phyloP scores from a whole-genome alignment of 768 basidiomycete species.

The Lyophyllum semitale region DNA sequence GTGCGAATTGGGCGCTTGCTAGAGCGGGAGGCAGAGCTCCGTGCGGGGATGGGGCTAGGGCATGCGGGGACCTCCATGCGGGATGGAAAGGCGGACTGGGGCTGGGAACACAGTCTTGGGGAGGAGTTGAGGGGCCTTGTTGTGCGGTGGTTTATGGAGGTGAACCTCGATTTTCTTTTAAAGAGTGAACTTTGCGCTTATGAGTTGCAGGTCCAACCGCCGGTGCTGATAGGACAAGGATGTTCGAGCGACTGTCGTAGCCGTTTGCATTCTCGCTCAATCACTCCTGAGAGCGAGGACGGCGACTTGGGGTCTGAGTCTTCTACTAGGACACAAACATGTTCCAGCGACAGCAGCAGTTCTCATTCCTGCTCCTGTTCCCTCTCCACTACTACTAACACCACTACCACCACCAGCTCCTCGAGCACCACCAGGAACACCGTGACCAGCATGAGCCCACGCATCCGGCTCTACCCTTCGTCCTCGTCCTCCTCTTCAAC shows the following conservation, averaged over 20 bases:
- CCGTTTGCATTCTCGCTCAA: background rate
- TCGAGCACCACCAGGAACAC: background rate
- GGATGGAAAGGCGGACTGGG: background rate
- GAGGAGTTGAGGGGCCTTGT: constrained; percentile 32
- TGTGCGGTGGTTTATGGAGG: constrained; percentile 50
- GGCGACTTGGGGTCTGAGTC: background rate
- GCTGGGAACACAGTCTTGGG: constrained; percentile 27
- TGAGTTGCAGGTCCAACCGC: background rate
- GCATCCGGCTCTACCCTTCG: background rate
- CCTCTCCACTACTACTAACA: background rate
- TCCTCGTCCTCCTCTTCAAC: constrained; percentile 11
- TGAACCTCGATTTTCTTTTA: constrained; percentile 16
- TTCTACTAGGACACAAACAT: background rate
- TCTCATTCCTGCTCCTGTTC: background rate
- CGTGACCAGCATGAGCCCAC: background rate
- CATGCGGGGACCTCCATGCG: constrained; percentile 12
- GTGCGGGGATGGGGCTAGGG: constrained; percentile 22
- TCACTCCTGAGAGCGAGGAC: background rate
- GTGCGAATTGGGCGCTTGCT: constrained; percentile 41
- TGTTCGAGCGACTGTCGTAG: background rate
- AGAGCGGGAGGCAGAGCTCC: constrained; percentile 35
- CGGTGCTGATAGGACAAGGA: background rate
- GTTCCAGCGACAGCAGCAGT: background rate
- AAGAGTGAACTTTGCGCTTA: background rate
- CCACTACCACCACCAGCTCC: constrained; percentile 1